phyloP scores from a whole-genome alignment of 495 filamentous ascomycete genomes.

The Daldinia childiae region DNA sequence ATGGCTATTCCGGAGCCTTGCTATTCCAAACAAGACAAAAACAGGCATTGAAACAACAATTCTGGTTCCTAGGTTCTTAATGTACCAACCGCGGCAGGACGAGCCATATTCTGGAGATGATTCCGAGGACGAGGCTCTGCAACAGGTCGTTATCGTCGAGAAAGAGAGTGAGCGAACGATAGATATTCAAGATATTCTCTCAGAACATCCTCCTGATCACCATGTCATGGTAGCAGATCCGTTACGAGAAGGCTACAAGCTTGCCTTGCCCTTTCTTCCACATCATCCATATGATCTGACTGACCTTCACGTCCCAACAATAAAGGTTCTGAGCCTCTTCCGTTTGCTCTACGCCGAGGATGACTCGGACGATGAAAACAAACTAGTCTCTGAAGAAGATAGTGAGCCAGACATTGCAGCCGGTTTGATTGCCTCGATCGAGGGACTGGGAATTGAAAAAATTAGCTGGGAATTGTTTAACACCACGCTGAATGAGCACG shows the following conservation, averaged over 20 bases:
- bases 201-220: constrained; percentile 14
- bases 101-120: not conserved
- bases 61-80: constrained; percentile 11
- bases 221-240: not conserved
- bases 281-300: constrained; percentile 10
- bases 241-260: constrained; percentile 20
- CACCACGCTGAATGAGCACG: not conserved
- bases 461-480: constrained; percentile 12
- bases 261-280: constrained; percentile 18
- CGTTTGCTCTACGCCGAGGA: not conserved
- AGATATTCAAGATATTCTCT: constrained; percentile 22
- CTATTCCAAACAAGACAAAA: constrained; percentile 5
- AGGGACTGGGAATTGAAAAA: not conserved
- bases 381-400: not conserved
- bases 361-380: not conserved
- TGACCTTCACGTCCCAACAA: constrained; percentile 7
- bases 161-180: constrained; percentile 15
- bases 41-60: constrained; percentile 3
- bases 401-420: not conserved
- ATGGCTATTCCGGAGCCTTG: constrained; percentile 28
- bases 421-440: not conserved
- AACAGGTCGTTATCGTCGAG: constrained; percentile 14
- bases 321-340: constrained; percentile 9
- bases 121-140: not conserved
- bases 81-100: not conserved